Evolutionary conservation across 2,329 filamentous ascomycete genomes (phyloP), one percentile per base, ranked within the genome.

Genomic region (Myriosclerotinia scirpicola): DNA sequence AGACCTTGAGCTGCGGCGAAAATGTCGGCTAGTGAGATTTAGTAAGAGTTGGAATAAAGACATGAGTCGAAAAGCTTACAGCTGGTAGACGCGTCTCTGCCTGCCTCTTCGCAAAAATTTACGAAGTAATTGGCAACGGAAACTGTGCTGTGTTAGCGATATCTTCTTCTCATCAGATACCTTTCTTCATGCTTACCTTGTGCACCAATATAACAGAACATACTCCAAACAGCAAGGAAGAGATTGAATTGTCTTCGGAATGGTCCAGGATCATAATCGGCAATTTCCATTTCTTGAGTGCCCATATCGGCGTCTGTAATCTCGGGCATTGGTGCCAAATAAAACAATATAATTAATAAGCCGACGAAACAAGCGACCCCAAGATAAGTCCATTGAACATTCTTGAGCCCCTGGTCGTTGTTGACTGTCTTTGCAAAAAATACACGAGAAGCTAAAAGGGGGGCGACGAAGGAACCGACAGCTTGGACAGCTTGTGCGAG

Each of bases 121-220:
- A 91, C 90, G 77, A 91, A 91, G 76, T 90, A 90, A 64, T 78
- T 77, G 1, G 87, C 87, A 64, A 89, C 85, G 67, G 84, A 85
- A 48, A 89, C 81, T 66, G 12, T 42, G 12, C 7, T 14, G 8
- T 15, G 15, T 66, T 59, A 54, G 54, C 15, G 46, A n/a, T 3
- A 7, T 4, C 7, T 38, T 15, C 5, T 2, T 1, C 20, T 22
- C 6, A 15, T 2, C 12, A 34, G 3, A 9, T 15, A 3, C 6
- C 30, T 4, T 1, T 6, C 5, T n/a, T 14, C 0, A 14, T 5
- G 34, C 8, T 42, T 60, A 66, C 64, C 64, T 75, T 94, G 91
- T 0, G 90, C 86, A 58, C 91, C 91, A 0, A 83, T 89, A 76
- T 94, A 95, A 76, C 87, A 91, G 78, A 93, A 93, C 71, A 94